Percentiles rank a stretch among this genome's conserved stretches.
Conservation (phyloP, 768 basidiomycete genomes). For the Tricholoma matsutake region DNA sequence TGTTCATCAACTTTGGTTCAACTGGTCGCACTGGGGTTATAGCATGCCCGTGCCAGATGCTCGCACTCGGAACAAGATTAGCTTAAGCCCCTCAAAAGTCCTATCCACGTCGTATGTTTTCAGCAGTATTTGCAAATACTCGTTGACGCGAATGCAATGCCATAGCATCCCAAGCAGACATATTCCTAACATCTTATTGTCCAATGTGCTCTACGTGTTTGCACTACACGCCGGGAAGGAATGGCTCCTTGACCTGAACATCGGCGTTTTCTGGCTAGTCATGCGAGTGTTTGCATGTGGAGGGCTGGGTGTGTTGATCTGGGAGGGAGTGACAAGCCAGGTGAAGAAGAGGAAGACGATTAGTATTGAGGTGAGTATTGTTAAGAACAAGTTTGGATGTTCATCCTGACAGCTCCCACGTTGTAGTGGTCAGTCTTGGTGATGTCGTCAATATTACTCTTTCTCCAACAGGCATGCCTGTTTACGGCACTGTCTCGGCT, state of each 20-base stretch:
- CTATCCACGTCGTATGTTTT: constrained; percentile 50
- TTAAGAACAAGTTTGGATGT: constrained; percentile 5
- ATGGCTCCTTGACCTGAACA: constrained; percentile 61
- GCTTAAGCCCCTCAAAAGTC: constrained; percentile 54
- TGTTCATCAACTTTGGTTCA: background rate
- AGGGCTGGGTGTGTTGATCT: constrained; percentile 60
- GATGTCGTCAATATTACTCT: constrained; percentile 61
- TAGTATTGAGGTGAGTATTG: background rate
- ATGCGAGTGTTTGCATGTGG: constrained; percentile 71
- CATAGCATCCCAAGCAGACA: constrained; percentile 50
- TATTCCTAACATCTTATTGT: constrained; percentile 54
- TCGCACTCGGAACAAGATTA: constrained; percentile 61
- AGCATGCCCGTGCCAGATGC: constrained; percentile 67
- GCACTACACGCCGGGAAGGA: constrained; percentile 64
- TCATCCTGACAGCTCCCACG: constrained; percentile 2
- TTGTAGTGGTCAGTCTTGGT: constrained; percentile 69
- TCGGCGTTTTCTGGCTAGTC: constrained; percentile 73
- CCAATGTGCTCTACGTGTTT: constrained; percentile 62
- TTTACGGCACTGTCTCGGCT: constrained; percentile 68
- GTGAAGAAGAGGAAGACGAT: constrained; percentile 50
- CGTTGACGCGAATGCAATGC: constrained; percentile 17
- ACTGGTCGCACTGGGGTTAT: background rate
- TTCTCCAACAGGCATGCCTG: constrained; percentile 65
- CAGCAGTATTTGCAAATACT: constrained; percentile 4
- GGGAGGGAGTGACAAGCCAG: constrained; percentile 57